These are phyloP conservation scores for Pleurotus ostreatus DNA, from an alignment of 768 basidiomycete genomes.

Conservation along the genomic window DNA sequence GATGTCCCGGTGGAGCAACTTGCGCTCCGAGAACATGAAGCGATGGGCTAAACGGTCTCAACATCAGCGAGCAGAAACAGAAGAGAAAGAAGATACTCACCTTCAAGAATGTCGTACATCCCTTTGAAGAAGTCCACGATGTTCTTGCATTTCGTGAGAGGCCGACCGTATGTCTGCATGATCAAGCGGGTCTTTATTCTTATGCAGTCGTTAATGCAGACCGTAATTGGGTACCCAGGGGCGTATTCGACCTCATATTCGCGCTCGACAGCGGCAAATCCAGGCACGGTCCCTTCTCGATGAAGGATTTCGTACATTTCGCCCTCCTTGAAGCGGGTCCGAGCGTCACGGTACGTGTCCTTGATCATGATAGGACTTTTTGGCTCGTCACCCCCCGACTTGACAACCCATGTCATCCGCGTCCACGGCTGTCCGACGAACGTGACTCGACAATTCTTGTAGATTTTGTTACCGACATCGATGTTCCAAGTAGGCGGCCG, in stretches of 20 bases:
- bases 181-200: background rate
- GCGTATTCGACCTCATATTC: too few species aligned
- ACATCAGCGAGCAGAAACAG: background rate
- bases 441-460: conserved; percentile 2
- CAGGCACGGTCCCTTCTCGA: background rate
- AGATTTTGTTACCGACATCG: background rate
- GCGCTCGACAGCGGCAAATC: background rate
- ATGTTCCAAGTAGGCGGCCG: conserved; percentile 5
- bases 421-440: conserved; percentile 6
- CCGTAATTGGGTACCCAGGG: background rate
- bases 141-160: background rate
- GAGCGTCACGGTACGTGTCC: background rate
- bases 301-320: conserved; percentile 5
- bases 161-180: background rate
- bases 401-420: background rate
- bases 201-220: background rate
- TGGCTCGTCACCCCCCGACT: too few species aligned
- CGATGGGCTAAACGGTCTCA: background rate
- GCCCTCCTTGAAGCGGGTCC: conserved; percentile 4
- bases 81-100: background rate
- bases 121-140: background rate
- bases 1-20: background rate
- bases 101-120: conserved; percentile 6
- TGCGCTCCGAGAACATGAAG: background rate
- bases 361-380: background rate